Conservation (phyloP, 1,139 yeast species). For the Protomyces macrosporus region DNA sequence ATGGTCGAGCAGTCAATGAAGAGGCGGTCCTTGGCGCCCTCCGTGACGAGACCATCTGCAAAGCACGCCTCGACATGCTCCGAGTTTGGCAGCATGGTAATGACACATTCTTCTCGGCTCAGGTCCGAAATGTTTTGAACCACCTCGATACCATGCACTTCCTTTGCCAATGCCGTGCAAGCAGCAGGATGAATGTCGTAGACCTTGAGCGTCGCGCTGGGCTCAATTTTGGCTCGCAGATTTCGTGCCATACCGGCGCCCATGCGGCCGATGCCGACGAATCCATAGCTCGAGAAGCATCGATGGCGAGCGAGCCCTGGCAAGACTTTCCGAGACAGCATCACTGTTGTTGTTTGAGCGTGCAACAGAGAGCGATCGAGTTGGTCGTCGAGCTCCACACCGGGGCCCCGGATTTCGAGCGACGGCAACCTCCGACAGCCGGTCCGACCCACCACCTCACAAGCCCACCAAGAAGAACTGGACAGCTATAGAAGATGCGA, state of each 20-base stretch:
- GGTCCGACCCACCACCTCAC: not conserved
- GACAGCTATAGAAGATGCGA: not conserved
- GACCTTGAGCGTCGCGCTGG: conserved; percentile 45
- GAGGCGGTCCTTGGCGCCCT: conserved; percentile 33
- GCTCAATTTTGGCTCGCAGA: conserved; percentile 45
- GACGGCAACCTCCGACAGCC: not conserved
- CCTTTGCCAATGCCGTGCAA: conserved; percentile 32
- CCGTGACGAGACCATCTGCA: conserved; percentile 38
- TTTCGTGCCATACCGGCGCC: conserved; percentile 59
- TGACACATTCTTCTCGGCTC: conserved; percentile 39
- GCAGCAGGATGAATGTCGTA: conserved; percentile 45
- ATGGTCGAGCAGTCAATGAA: conserved; percentile 54
- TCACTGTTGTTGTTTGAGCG: not conserved
- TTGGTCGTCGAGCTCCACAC: not conserved
- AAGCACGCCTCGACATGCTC: conserved; percentile 49
- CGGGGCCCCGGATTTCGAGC: not conserved
- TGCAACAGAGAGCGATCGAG: not conserved
- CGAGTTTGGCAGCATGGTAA: conserved; percentile 60
- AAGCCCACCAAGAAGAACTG: not conserved
- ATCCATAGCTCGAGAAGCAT: conserved; percentile 39
- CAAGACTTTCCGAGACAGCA: not conserved
- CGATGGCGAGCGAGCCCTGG: not conserved
- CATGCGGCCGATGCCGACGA: conserved; percentile 58
- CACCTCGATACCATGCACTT: not conserved
- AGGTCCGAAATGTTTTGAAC: not conserved